phyloP scores from a whole-genome alignment of 129 eudicot genomes.

The Mikania micrantha region DNA sequence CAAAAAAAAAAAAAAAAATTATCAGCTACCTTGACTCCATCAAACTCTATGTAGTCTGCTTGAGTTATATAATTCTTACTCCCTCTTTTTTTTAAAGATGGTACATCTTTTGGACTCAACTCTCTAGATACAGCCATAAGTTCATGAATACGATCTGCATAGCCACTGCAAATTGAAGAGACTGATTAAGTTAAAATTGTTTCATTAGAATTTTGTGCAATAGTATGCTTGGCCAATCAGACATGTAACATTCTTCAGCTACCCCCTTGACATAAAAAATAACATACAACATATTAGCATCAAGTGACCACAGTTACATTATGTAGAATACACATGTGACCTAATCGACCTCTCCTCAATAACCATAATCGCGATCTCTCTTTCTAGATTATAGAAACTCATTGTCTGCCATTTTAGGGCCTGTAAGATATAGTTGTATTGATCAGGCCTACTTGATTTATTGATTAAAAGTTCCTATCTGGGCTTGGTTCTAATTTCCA shows the following conservation, averaged over 20 bases:
- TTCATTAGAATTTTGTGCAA: slow-evolving; percentile 4
- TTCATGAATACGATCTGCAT: slow-evolving; percentile 97
- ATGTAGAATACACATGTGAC: neutral
- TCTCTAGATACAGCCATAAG: slow-evolving; percentile 85
- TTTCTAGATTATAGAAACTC: neutral
- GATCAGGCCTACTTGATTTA: too few relatives aligned
- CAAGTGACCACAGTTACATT: neutral
- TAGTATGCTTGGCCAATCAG: neutral
- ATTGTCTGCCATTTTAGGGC: neutral
- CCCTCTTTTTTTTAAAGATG: slow-evolving; percentile 61
- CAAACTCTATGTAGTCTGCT: slow-evolving; percentile 89
- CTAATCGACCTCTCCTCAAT: neutral
- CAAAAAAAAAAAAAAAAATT: neutral
- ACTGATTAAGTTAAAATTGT: slow-evolving; percentile 3
- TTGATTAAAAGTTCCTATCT: neutral
- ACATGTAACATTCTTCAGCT: neutral
- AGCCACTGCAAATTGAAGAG: slow-evolving; percentile 65
- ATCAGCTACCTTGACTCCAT: slow-evolving; percentile 69
- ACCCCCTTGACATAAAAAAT: neutral
- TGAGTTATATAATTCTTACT: slow-evolving; percentile 78
- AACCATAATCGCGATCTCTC: neutral
- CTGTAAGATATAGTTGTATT: neutral
- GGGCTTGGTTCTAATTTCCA: neutral
- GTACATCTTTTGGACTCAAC: slow-evolving; percentile 56
- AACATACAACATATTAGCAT: neutral